Evolutionary conservation across 768 basidiomycete species (phyloP), one percentile per base, ranked within the genome.

Genomic region (Trametes gibbosa): DNA sequence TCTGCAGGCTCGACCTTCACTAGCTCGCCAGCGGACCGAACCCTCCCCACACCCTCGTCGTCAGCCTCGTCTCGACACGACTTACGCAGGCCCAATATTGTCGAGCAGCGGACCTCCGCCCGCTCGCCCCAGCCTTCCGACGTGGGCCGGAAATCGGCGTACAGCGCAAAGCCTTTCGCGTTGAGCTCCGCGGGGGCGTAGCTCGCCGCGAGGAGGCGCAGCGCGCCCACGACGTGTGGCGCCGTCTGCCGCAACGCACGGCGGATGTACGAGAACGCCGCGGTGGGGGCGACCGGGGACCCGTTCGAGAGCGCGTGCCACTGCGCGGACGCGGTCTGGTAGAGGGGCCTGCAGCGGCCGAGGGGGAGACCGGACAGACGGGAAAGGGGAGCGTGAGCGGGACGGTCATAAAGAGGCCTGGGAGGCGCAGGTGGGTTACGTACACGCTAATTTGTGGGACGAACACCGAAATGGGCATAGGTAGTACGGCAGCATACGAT

Each of bases 241-340:
- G 86, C 82, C 1, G 89, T 90, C 71, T 95, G 92, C 41, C 85
- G 81, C 66, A 97, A 84, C 2, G 91, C 79, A 21, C 85, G 82
- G 12, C 85, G 84, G 57, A 98, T 87, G 70, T 98, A 98, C 0
- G 84, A 81, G 68, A 88, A 95, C 2, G 95, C 90, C n/a, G 78
- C 71, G 48, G 80, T 77, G 2, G 95, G 94, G 39, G 81, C 74
- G 2, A 85, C 83, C 3, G 92, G 90, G 5, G 79, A 76, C 7
- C 87, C 85, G 41, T 84, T 80, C 5, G 84, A 80, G 14, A 98
- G 81, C 2, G 91, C 96, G 35, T 92, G 84, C 93, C 95, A 97
- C 63, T 88, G 84, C 13, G 81, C 76, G 43, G 72, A 71, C 5
- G 71, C 72, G 37, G 86, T 86, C 65, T 85, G 84, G 66, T 89